Conservation (phyloP, 345 rosid genomes). For the Aquilaria malaccensis region DNA sequence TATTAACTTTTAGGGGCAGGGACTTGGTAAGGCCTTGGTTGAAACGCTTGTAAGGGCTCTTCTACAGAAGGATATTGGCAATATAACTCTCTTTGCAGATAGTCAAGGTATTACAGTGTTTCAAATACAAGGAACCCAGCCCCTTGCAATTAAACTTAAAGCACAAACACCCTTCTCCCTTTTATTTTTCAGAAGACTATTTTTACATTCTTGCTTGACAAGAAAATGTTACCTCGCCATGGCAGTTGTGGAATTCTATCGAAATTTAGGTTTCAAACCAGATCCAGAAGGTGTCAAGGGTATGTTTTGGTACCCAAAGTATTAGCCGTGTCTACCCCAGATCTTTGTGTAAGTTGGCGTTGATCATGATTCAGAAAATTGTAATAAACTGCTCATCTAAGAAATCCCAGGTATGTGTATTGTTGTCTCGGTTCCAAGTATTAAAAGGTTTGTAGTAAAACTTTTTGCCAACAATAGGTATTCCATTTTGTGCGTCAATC, state of each 20-base stretch:
- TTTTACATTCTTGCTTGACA: neutral
- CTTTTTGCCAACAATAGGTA: too few species aligned
- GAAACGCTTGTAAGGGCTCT: constrained; percentile 83
- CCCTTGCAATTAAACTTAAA: neutral
- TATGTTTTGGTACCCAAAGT: constrained; percentile 95
- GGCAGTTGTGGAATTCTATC: constrained; percentile 95
- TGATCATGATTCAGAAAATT: too few species aligned
- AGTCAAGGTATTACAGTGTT: constrained; percentile 56
- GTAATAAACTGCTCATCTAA: too few species aligned
- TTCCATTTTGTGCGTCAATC: too few species aligned
- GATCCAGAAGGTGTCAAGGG: constrained; percentile 99
- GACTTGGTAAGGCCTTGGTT: constrained; percentile 86
- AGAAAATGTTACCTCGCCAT: constrained; percentile 7
- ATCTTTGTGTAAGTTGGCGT: too few species aligned
- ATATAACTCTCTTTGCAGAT: constrained; percentile 96
- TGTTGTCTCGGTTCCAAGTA: too few species aligned
- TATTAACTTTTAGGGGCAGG: constrained; percentile 65
- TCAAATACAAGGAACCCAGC: constrained; percentile 6
- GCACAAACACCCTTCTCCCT: neutral
- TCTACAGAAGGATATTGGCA: constrained; percentile 89
- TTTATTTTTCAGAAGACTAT: neutral
- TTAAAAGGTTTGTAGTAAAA: too few species aligned
- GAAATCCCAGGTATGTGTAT: too few species aligned
- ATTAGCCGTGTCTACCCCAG: neutral
- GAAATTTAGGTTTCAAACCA: constrained; percentile 82